Base-by-base conservation (phyloP, 176 grass and related monocot species). In the Cocos nucifera region DNA sequence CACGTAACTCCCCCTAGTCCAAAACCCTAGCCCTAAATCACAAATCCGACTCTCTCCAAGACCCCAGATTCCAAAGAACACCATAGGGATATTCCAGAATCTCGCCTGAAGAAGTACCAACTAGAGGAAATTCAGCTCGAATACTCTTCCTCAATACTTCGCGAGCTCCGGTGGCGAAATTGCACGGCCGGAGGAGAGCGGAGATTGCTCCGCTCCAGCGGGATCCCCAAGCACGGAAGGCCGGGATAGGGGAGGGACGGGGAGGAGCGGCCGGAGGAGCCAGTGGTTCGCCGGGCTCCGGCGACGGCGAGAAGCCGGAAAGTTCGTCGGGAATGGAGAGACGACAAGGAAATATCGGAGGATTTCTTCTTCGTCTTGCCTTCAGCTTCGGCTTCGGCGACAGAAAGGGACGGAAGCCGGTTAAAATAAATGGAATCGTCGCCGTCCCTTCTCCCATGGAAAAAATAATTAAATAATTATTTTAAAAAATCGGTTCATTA, bases 371-470 rank as follows among this genome's bases (percentile, higher is more conserved):
- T 15, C 57, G 14, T 27, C 28, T 4, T 5, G 28, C 5, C 56
- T 63, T 20, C 65, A n/a, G 51, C 65, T 63, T 62, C 28, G 20
- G 30, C 49, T 67, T 44, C 57, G 23, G 50, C 75, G 57, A 77
- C 75, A 57, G 65, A 63, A 63, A 70, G 75, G 21, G 75, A 70
- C 66, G 65, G 49, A 28, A 61, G 66, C 58, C 49, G 50, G 57
- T 70, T 77, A 70, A 77, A 77, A 75, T 66, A 75, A 59, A 77
- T 3, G 35, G 6, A 44, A 44, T 9, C 35, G 69, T 25, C 60
- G 24, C 71, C 50, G 29, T 44, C 16, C 25, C 15, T 49, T 50
- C 62, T 65, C 50, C 56, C 56, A 44, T 44, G 10, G 35, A 44
- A 44, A 44, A 44, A 44, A 44, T 12, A 44, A 12, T 35, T 44